Base-by-base conservation (phyloP, 2,329 filamentous ascomycete species). In the Arachnomyces sp. region DNA sequence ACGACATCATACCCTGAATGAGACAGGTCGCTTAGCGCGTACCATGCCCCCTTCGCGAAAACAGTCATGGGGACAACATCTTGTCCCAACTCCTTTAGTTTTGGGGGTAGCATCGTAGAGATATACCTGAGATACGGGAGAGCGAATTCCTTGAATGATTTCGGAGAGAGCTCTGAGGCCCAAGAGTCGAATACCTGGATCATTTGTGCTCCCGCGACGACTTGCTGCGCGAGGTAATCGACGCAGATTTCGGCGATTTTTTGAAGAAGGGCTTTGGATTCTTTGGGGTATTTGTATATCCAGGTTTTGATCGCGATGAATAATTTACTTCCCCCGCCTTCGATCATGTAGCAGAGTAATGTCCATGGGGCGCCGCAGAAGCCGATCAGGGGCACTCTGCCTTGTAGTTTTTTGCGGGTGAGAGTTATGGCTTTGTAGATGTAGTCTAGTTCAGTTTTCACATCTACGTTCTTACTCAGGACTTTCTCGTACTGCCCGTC, bases 281-380 rank as follows among this genome's bases (percentile, higher is more conserved):
- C 86, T 47, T 84, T 73, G 0, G 84, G 76, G 56, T 95, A 87
- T 64, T 79, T 87, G 73, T 90, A 98, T 45, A 96, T 81, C 92
- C 92, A 98, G 17, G 85, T 94, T 75, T 98, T 98, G 56, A 80
- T 84, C 66, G 95, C 82, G 44, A 86, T 80, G 68, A 96, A 96
- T 59, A 96, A 73, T 71, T 96, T 96, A 52, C 84, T 93, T 32
- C 92, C 92, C 35, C 92, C 92, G 12, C 92, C 92, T 66, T 98
- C 92, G 13, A 96, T 87, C 92, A 98, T 98, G 70, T 98, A 98
- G 71, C 90, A 95, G 57, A 98, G 76, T 44, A 98, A 67, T 2
- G 92, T 98, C 87, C 92, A 98, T 1, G 92, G 92, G 6, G 92
- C 89, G 40, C 92, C 92, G 55, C 89, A 95, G 70, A 98, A 98